Percentiles rank a stretch among this genome's conserved stretches.
Conservation (phyloP, 371 early-diverging fungal species). For the Encephalitozoon romaleae region DNA sequence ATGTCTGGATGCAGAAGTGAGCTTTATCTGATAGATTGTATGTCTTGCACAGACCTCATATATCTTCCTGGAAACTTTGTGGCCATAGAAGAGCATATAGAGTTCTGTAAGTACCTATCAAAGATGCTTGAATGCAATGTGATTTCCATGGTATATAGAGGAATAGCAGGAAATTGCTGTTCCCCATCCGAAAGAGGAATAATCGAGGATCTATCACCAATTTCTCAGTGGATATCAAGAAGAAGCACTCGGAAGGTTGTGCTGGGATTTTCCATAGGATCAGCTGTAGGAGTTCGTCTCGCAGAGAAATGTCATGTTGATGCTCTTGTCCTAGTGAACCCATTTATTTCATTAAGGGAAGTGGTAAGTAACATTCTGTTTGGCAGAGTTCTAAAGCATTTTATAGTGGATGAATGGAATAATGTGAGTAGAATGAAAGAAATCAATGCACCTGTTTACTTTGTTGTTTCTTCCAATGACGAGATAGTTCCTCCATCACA, state of each 20-base stretch:
- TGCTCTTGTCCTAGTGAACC: background rate
- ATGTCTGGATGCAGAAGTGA: background rate
- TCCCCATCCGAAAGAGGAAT: background rate
- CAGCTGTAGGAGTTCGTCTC: background rate
- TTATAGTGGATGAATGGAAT: background rate
- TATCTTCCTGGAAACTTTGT: background rate
- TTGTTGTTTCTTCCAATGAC: background rate
- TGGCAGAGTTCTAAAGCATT: background rate
- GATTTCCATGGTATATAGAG: background rate
- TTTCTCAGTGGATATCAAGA: background rate
- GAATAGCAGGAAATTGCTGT: background rate
- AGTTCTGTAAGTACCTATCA: background rate
- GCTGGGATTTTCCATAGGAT: background rate
- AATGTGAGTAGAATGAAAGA: background rate
- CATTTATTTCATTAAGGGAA: background rate
- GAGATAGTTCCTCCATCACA: background rate
- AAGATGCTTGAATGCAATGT: background rate
- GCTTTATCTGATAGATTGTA: background rate
- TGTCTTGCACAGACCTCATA: background rate
- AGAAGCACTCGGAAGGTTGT: background rate
- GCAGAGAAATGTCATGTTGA: background rate
- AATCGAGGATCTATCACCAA: background rate
- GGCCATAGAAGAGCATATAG: background rate
- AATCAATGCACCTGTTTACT: background rate
- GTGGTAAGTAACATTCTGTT: background rate